Conservation (phyloP, 352 stramenopile species). For the Pythium pyrilobum region DNA sequence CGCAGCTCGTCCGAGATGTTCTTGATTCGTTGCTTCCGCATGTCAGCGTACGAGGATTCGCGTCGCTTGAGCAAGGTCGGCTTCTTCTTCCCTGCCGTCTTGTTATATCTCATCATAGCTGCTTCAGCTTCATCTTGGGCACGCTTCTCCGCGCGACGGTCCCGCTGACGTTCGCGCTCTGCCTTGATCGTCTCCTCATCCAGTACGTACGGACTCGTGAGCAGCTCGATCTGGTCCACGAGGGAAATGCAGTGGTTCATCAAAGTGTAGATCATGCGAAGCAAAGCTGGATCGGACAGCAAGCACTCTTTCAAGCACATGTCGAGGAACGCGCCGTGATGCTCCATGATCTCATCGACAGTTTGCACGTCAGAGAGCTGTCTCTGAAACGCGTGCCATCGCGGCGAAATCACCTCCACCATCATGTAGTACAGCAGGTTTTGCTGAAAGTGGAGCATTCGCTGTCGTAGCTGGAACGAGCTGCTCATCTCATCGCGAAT, state of each 20-base stretch:
- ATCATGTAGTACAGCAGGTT: conserved; percentile 99
- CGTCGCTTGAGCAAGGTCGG: conserved; percentile 42
- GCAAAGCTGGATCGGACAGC: conserved; percentile 93
- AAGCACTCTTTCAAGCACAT: conserved; percentile 96
- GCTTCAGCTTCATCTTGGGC: conserved; percentile 71
- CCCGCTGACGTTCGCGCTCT: conserved; percentile 68
- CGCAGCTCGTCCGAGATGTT: conserved; percentile 76
- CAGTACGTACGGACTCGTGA: conserved; percentile 78
- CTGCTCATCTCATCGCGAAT: conserved; percentile 83
- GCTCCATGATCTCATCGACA: conserved; percentile 93
- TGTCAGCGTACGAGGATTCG: conserved; percentile 72
- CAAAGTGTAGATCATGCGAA: conserved; percentile 93
- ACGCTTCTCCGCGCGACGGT: conserved; percentile 76
- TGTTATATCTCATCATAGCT: conserved; percentile 50
- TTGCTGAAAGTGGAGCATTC: conserved; percentile 99
- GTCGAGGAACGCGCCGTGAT: conserved; percentile 95
- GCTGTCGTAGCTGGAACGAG: conserved; percentile 93
- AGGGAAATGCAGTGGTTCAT: conserved; percentile 97
- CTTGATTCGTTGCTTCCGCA: conserved; percentile 75
- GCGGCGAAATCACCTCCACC: conserved; percentile 94
- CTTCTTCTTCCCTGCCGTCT: conserved; percentile 58
- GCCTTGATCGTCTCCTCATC: conserved; percentile 86
- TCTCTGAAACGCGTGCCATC: conserved; percentile 88
- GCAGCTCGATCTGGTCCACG: conserved; percentile 91
- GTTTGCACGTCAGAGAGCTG: conserved; percentile 74